Percentiles rank a stretch among this genome's conserved stretches.
phyloP scores from a whole-genome alignment of 1,139 yeast genomes.

The Maudiozyma humilis region DNA sequence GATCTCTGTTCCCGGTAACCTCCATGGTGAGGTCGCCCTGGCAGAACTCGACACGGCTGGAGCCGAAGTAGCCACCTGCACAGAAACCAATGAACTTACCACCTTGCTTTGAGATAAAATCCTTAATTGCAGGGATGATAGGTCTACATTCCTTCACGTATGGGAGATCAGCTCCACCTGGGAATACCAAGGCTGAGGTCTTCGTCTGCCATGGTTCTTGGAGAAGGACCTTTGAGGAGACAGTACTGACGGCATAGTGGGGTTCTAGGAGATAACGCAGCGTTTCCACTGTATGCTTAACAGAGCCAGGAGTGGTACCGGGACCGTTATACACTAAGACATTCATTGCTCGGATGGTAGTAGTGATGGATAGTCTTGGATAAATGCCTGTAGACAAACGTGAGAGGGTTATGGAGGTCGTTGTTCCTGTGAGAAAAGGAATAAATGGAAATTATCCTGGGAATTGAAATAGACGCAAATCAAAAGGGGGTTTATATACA shows the following conservation, averaged over 20 bases:
- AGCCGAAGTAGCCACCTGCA: constrained; percentile 91
- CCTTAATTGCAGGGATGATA: constrained; percentile 59
- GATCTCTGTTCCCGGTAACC: constrained; percentile 77
- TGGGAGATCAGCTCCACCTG: constrained; percentile 96
- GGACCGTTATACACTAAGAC: constrained; percentile 44
- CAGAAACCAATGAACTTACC: constrained; percentile 83
- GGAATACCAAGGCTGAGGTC: constrained; percentile 73
- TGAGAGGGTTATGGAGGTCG: too few relatives aligned
- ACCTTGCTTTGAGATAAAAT: constrained; percentile 60
- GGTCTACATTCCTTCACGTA: constrained; percentile 46
- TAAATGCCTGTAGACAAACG: not conserved
- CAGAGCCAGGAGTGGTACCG: constrained; percentile 83
- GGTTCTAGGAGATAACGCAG: constrained; percentile 74
- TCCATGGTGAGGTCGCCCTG: constrained; percentile 62
- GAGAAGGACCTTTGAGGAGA: constrained; percentile 51
- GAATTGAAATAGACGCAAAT: too few relatives aligned
- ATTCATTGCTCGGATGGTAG: constrained; percentile 28
- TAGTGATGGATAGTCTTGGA: not conserved
- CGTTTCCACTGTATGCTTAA: constrained; percentile 73
- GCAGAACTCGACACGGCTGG: constrained; percentile 75
- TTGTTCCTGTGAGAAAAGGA: too few relatives aligned
- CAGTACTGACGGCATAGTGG: constrained; percentile 74
- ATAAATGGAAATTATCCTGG: too few relatives aligned
- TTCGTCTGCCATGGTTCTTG: constrained; percentile 85
- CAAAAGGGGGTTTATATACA: too few relatives aligned